A percentile compares a stretch with the other conserved stretches of the same genome.
These are phyloP conservation scores for Mucor irregularis DNA, from an alignment of 371 early-diverging fungal species.

Conservation along the genomic window DNA sequence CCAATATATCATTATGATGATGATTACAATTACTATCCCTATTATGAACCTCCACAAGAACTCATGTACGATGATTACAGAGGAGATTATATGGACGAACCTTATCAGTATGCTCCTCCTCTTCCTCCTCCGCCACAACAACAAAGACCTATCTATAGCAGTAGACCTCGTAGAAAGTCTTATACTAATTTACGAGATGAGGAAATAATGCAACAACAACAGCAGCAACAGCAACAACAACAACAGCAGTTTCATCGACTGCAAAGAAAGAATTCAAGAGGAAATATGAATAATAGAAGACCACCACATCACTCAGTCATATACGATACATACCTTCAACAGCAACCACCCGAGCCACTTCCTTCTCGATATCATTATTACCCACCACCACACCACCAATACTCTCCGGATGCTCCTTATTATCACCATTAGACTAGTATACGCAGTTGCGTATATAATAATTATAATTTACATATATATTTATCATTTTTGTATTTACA, in stretches of 20 bases:
- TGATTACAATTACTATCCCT: background rate
- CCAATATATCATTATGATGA: background rate
- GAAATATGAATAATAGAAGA: background rate
- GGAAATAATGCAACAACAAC: background rate
- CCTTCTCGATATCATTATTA: background rate
- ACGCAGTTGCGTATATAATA: too few relatives aligned
- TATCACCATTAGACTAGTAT: too few relatives aligned
- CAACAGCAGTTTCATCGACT: too few relatives aligned
- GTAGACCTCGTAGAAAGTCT: slow-evolving; percentile 15
- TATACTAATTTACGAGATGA: slow-evolving; percentile 2
- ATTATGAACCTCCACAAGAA: background rate
- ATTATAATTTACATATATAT: background rate
- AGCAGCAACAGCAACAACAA: too few relatives aligned
- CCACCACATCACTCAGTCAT: background rate
- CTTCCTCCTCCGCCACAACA: background rate
- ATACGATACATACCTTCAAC: too few relatives aligned
- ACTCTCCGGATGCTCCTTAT: background rate
- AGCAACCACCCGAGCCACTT: background rate
- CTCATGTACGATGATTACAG: background rate
- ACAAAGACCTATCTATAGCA: background rate
- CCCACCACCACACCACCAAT: background rate
- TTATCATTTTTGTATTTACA: background rate
- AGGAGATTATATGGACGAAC: background rate
- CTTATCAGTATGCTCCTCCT: background rate
- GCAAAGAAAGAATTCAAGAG: slow-evolving; percentile 2